Conservation (phyloP, 495 filamentous ascomycete genomes). For the Bathelium albidoporum region DNA sequence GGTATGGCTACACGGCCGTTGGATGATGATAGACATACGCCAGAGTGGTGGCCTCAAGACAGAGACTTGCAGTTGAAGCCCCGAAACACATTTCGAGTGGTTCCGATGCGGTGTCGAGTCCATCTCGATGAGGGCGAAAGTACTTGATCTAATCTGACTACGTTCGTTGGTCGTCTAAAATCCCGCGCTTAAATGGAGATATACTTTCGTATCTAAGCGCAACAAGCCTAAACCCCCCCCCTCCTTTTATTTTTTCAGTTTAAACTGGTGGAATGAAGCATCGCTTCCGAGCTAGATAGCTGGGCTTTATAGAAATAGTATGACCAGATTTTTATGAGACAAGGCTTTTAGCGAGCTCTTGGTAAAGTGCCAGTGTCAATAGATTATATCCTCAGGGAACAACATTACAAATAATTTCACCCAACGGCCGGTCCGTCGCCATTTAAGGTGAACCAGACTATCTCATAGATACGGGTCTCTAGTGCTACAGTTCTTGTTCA, state of each 20-base stretch:
- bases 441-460: no score
- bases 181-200: background rate
- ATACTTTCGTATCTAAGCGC: background rate
- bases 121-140: slow-evolving; percentile 20
- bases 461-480: no score
- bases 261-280: no score
- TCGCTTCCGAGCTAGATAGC: no score
- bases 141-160: slow-evolving; percentile 34
- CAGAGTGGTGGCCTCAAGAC: background rate
- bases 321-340: no score
- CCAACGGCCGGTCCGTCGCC: no score
- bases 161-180: slow-evolving; percentile 1
- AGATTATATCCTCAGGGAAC: no score
- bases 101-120: slow-evolving; percentile 9
- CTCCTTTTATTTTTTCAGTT: no score
- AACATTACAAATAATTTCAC: no score
- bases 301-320: no score
- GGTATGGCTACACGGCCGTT: background rate
- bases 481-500: background rate
- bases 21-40: slow-evolving; percentile 3
- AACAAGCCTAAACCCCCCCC: background rate
- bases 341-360: no score
- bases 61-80: slow-evolving; percentile 4
- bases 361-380: no score
- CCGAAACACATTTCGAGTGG: slow-evolving; percentile 8